Evolutionary conservation across 2,329 filamentous ascomycete genomes (phyloP).

Genomic region (Trichothecium roseum): DNA sequence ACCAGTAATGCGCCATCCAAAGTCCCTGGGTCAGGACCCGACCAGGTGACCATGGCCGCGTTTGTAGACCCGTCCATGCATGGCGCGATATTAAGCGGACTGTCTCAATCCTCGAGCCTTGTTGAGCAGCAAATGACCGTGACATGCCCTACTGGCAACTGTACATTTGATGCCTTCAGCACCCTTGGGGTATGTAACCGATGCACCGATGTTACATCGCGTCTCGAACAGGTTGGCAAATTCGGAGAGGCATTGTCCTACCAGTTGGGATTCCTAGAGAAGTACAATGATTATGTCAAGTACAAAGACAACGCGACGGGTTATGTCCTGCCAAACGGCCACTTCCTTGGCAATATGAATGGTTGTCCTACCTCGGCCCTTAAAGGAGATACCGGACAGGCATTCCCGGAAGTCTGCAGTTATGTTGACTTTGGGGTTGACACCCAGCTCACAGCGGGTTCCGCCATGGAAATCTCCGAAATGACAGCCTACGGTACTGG

Average conservation of each 20-base stretch:
- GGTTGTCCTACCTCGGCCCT: too few species aligned
- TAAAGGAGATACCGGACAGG: too few species aligned
- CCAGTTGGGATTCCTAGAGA: too few species aligned
- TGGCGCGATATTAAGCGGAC: background rate
- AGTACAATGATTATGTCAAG: too few species aligned
- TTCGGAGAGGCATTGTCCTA: background rate
- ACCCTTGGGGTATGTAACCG: background rate
- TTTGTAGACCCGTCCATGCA: background rate
- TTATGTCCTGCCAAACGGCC: background rate
- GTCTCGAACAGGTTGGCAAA: background rate
- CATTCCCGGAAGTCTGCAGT: too few species aligned
- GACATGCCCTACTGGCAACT: background rate
- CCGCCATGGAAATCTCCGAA: too few species aligned
- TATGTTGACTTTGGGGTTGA: too few species aligned
- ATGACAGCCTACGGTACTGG: background rate
- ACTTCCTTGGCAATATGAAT: background rate
- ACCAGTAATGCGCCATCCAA: too few species aligned
- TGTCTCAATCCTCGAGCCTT: constrained; percentile 1
- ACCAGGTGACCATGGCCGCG: background rate
- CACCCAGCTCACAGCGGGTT: too few species aligned
- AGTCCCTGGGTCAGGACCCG: too few species aligned
- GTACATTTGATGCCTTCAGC: background rate
- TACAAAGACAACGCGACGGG: too few species aligned
- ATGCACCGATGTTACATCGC: background rate
- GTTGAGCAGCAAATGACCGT: background rate